phyloP scores from a whole-genome alignment of 2,329 filamentous ascomycete species.

The Penicillium nordicum region DNA sequence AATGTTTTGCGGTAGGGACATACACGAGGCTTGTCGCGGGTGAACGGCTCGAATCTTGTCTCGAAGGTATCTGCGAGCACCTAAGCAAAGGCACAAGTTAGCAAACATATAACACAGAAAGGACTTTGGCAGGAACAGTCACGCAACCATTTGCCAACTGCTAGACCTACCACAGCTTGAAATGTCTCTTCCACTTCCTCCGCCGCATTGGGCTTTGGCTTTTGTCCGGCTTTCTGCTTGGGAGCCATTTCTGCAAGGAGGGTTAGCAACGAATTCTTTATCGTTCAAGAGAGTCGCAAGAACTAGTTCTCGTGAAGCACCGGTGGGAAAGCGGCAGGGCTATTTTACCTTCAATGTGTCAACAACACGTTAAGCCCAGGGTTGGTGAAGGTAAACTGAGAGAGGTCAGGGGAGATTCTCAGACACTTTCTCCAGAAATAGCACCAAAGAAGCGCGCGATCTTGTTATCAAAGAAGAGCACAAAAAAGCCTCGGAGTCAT shows the following conservation, averaged over 20 bases:
- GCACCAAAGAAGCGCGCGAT: conserved; percentile 1
- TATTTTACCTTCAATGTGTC: not conserved
- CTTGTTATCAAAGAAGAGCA: conserved; percentile 20
- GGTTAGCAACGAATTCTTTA: not conserved
- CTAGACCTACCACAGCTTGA: conserved; percentile 57
- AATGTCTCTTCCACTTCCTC: conserved; percentile 61
- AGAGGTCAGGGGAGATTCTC: not conserved
- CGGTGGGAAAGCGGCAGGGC: not conserved
- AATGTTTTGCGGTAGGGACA: conserved; percentile 27
- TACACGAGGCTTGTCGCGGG: conserved; percentile 82
- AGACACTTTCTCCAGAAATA: not conserved
- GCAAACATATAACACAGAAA: not conserved
- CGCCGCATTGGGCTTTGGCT: conserved; percentile 42
- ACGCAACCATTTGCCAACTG: not conserved
- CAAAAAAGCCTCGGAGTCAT: conserved; percentile 33
- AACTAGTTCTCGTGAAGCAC: not conserved
- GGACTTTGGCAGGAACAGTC: not conserved
- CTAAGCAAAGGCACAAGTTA: conserved; percentile 43
- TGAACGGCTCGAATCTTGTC: conserved; percentile 85
- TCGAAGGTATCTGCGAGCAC: conserved; percentile 94
- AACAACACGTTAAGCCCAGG: not conserved
- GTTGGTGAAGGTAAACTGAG: not conserved
- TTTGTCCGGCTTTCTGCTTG: conserved; percentile 35
- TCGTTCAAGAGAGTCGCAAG: not conserved
- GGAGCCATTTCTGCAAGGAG: conserved; percentile 29